Base-by-base conservation (phyloP, 257 asterid genomes). In the Dorcoceras hygrometricum region DNA sequence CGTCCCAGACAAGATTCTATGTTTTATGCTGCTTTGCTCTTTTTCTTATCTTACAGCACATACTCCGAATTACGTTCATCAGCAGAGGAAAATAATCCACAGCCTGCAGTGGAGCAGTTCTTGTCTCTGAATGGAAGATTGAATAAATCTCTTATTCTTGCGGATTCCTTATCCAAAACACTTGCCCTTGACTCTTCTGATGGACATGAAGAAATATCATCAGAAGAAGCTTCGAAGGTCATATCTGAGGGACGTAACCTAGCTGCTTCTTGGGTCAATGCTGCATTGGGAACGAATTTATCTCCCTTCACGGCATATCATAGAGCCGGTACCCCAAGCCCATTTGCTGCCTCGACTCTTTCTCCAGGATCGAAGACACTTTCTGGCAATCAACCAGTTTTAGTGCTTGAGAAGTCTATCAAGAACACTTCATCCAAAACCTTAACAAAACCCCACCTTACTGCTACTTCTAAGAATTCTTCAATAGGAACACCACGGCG, bases 21-120 rank as follows among this genome's bases (percentile, higher is more conserved):
- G 19, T 43, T 14, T 43, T 14, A 12, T 16, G 6, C 19, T 43
- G 6, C 16, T 43, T 1, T 36, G n/a, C 11, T 36, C 0, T 39
- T 71, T 65, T 14, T 62, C 61, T 66, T 70, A 19, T 66, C 62
- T 64, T 70, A 10, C 95, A 94, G 99, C 79, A 76, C 89, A 67
- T 94, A 86, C 65, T 85, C 92, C 18, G 99, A 90, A 78, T 63
- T 94, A 87, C 79, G 90, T 67, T 78, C 90, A 34, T 82, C 92
- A 1, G 96, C 99, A 1, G 87, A 81, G 75, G 97, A 90, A 80
- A 95, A 87, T 26, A 78, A 82, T 69, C 96, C 99, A 20, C 99
- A 90, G 79, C 95, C 96, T 20, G 93, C 96, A 0, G 96, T 94
- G 60, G 96, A 88, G 78, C 95, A 85, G 75, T 94, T 94, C 84